Evolutionary conservation across 2,329 filamentous ascomycete species (phyloP).

Genomic region (Trichoderma brevicompactum): DNA sequence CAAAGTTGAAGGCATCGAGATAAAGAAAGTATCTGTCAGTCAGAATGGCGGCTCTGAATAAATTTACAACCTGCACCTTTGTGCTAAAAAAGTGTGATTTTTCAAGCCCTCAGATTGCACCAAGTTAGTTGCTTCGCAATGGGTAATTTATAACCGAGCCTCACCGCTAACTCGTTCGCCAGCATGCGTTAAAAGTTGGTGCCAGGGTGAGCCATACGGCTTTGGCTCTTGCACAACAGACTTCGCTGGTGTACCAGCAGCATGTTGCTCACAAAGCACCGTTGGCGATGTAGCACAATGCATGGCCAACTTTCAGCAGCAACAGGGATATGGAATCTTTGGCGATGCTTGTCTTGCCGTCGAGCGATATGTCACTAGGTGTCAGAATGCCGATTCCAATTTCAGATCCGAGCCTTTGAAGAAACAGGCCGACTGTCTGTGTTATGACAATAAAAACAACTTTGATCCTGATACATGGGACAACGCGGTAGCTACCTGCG

Average conservation of each 20-base stretch:
- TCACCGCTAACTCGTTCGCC: not conserved
- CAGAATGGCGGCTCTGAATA: slow-evolving; percentile 15
- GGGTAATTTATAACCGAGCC: not conserved
- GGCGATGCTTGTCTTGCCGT: slow-evolving; percentile 15
- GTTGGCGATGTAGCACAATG: slow-evolving; percentile 22
- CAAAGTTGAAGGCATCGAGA: not conserved
- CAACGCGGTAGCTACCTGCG: slow-evolving; percentile 20
- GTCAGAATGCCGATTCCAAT: slow-evolving; percentile 1
- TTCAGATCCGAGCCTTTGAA: not conserved
- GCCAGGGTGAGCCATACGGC: slow-evolving; percentile 22
- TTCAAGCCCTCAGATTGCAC: slow-evolving; percentile 12
- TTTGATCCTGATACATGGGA: slow-evolving; percentile 20
- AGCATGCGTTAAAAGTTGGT: slow-evolving; percentile 23
- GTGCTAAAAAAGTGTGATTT: slow-evolving; percentile 15
- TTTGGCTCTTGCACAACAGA: slow-evolving; percentile 24
- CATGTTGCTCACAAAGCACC: slow-evolving; percentile 17
- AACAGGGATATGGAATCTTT: slow-evolving; percentile 15
- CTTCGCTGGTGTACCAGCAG: slow-evolving; percentile 16
- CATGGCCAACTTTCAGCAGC: slow-evolving; percentile 23
- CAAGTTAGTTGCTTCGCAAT: not conserved
- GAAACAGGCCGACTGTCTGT: slow-evolving; percentile 17
- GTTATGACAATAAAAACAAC: slow-evolving; percentile 11
- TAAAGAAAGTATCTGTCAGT: not conserved
- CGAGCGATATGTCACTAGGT: slow-evolving; percentile 3
- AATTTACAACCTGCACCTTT: slow-evolving; percentile 19